Base-by-base conservation (phyloP, 2,329 filamentous ascomycete genomes). In the Setomelanomma holmii region DNA sequence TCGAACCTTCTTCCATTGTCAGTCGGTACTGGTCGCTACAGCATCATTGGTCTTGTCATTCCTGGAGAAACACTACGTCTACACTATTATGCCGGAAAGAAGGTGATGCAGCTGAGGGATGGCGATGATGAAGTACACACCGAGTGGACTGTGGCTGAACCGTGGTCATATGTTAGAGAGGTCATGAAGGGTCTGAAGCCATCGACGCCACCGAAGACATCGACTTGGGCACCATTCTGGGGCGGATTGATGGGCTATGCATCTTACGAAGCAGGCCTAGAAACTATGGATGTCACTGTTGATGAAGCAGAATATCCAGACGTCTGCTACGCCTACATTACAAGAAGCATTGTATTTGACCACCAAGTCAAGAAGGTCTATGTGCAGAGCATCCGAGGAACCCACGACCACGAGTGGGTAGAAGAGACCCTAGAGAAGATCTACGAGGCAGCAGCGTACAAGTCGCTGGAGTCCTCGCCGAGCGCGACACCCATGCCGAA, bases 171-270 rank as follows among this genome's bases (percentile, higher is more conserved):
- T 36, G 55, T 82, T 5, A 74, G 74, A 39, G 58, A 60, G 4
- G 70, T 76, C 23, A 76, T 80, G 68, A 56, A 68, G 30, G 49
- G 61, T 6, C 70, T 75, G 4, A 69, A 63, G 46, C 73, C 73
- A 17, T 53, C 52, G 21, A 60, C 48, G 23, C 56, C 55, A 39
- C 72, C 72, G 33, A 55, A 52, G 1, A 68, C 58, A 12, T 45
- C 58, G 5, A 73, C 66, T 7, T 71, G 67, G 30, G 75, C 76
- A 0, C 84, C 89, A 0, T 96, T 96, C 69, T 86, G 90, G 74
- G 92, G 91, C 45, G 92, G 92, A 0, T 87, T 96, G 53, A 85
- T 96, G 76, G 92, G 92, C 0, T 96, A 89, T 65, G 83, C 91
- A 44, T 91, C 90, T 0, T 96, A 96, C 55, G 92, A 96, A 72